phyloP scores from a whole-genome alignment of 305 asterid species.

The Solanum chacoense region DNA sequence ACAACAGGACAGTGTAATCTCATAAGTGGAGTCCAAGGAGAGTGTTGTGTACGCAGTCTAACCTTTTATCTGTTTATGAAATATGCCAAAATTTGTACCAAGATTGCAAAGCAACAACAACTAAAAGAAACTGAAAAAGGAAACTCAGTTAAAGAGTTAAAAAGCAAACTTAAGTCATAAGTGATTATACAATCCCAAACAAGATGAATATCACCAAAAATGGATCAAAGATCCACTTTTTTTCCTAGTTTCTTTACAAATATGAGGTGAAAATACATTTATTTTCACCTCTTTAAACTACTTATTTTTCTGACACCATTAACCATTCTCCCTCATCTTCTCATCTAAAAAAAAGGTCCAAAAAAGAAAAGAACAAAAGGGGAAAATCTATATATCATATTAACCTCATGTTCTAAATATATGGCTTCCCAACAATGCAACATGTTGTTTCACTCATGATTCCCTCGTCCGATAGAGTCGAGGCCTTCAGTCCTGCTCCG shows the following conservation, averaged over 20 bases:
- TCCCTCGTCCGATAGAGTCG: slow-evolving; percentile 20
- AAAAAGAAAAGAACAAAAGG: slow-evolving; percentile 11
- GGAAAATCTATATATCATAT: slow-evolving; percentile 15
- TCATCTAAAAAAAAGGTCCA: background rate
- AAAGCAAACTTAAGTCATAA: background rate
- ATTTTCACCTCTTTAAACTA: slow-evolving; percentile 12
- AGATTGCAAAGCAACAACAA: background rate
- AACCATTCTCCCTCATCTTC: slow-evolving; percentile 6
- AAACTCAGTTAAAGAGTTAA: background rate
- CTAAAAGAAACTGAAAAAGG: background rate
- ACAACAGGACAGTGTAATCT: background rate
- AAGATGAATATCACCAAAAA: slow-evolving; percentile 22
- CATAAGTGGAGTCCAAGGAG: background rate
- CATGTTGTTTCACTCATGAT: slow-evolving; percentile 8
- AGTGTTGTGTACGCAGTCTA: background rate
- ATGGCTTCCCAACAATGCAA: slow-evolving; percentile 1
- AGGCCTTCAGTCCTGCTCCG: slow-evolving; percentile 45
- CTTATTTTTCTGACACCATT: slow-evolving; percentile 16
- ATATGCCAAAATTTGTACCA: background rate
- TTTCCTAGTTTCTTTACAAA: slow-evolving; percentile 30
- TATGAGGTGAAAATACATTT: slow-evolving; percentile 16
- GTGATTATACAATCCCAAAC: slow-evolving; percentile 14
- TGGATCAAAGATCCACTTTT: slow-evolving; percentile 15
- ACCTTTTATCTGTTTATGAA: background rate
- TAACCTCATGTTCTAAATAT: slow-evolving; percentile 3